A percentile compares a stretch with the other conserved stretches of the same genome.
Evolutionary conservation across 2,329 filamentous ascomycete genomes (phyloP).

Genomic region (Trichoderma pleuroti): DNA sequence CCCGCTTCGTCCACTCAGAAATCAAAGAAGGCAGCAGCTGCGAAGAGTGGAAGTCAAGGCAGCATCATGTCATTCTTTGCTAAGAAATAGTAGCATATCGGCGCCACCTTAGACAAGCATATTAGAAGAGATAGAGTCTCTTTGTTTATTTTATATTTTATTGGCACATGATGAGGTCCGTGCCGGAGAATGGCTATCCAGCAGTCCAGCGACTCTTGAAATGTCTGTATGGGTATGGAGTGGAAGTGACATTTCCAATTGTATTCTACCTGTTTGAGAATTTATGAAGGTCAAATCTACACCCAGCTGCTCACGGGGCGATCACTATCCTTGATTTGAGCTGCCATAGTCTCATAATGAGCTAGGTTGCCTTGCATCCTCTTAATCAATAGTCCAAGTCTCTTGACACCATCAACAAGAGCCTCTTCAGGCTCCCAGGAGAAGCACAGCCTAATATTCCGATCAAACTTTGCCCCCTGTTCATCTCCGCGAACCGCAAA

Average conservation of each 20-base stretch:
- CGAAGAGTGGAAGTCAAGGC: slow-evolving; percentile 61
- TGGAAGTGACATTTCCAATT: not conserved
- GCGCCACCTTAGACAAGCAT: not conserved
- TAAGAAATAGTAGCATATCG: slow-evolving; percentile 61
- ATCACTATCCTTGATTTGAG: not conserved
- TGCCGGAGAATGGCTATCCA: not conserved
- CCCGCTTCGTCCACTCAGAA: slow-evolving; percentile 47
- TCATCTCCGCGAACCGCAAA: slow-evolving; percentile 65
- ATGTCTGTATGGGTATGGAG: not conserved
- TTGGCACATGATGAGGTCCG: not conserved
- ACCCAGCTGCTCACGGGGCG: slow-evolving; percentile 8
- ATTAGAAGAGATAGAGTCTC: not conserved
- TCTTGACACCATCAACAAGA: slow-evolving; percentile 63
- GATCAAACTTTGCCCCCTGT: slow-evolving; percentile 51
- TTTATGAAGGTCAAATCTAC: not conserved
- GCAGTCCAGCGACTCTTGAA: not conserved
- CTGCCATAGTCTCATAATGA: slow-evolving; percentile 26
- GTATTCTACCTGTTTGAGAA: not conserved
- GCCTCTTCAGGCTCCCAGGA: slow-evolving; percentile 66
- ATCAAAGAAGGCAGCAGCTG: slow-evolving; percentile 47
- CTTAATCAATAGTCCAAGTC: slow-evolving; percentile 50
- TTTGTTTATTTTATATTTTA: not conserved
- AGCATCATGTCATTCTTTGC: slow-evolving; percentile 91
- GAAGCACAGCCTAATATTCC: slow-evolving; percentile 65
- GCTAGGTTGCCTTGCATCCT: slow-evolving; percentile 31